These are phyloP conservation scores for Fusarium pseudocircinatum DNA, from an alignment of 2,329 filamentous ascomycete species.

Conservation along the genomic window DNA sequence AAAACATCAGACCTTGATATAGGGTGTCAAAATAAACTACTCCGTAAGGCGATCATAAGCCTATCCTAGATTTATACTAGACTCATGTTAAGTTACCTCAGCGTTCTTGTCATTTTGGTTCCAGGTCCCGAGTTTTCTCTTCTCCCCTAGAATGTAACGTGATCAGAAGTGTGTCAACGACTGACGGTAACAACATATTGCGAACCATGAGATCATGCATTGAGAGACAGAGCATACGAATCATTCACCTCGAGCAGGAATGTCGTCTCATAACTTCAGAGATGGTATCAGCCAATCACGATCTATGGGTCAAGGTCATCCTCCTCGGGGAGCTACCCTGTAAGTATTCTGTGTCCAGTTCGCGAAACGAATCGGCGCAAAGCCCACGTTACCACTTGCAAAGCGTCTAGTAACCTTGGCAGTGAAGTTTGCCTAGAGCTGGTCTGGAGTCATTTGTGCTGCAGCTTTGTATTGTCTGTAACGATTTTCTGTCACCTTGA, in stretches of 20 bases:
- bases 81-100: too few relatives aligned
- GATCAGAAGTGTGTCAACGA: background rate
- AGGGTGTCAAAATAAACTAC: too few relatives aligned
- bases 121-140: too few relatives aligned
- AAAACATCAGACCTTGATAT: too few relatives aligned
- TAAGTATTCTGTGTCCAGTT: background rate
- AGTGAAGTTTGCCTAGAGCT: background rate
- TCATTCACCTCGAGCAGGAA: background rate
- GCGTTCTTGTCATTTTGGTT: too few relatives aligned
- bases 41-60: too few relatives aligned
- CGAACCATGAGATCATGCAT: accelerated
- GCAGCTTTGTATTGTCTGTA: background rate
- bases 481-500: background rate
- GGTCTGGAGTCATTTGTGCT: background rate
- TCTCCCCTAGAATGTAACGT: too few relatives aligned
- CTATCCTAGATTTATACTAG: too few relatives aligned
- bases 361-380: background rate
- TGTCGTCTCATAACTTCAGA: background rate
- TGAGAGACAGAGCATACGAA: background rate
- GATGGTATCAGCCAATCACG: background rate
- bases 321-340: background rate
- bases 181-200: accelerated
- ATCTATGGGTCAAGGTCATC: background rate
- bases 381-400: background rate
- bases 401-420: background rate